phyloP scores from a whole-genome alignment of 2,329 filamentous ascomycete genomes.

The Cladosporium sp. region DNA sequence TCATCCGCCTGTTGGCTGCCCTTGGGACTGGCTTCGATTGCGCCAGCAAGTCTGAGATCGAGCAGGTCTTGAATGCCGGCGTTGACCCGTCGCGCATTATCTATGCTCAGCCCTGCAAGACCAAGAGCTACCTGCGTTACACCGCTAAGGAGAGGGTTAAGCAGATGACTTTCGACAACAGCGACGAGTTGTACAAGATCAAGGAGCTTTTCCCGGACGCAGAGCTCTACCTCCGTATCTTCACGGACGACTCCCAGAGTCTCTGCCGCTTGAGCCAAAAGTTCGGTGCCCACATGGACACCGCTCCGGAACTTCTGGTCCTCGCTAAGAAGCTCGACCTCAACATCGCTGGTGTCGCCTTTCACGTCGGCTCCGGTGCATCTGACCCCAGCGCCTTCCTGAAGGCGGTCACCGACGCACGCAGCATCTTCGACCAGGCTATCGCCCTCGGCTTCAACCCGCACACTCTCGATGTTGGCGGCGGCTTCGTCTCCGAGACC shows the following conservation, averaged over 20 bases:
- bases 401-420: constrained; percentile 85
- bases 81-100: constrained; percentile 88
- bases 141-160: constrained; percentile 78
- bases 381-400: constrained; percentile 88
- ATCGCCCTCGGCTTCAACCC: constrained; percentile 68
- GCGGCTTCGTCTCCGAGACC: constrained; percentile 83
- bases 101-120: constrained; percentile 99
- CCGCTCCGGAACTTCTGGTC: constrained; percentile 67
- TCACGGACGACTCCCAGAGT: constrained; percentile 92
- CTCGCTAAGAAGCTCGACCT: constrained; percentile 76
- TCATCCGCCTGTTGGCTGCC: constrained; percentile 78
- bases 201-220: constrained; percentile 84
- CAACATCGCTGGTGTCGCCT: constrained; percentile 91
- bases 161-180: constrained; percentile 99
- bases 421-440: constrained; percentile 82
- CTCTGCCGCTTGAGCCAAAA: constrained; percentile 94
- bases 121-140: constrained; percentile 92
- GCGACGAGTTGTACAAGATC: constrained; percentile 96
- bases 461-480: constrained; percentile 87
- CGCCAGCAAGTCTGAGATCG: constrained; percentile 95
- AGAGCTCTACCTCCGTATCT: constrained; percentile 87
- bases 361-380: constrained; percentile 94
- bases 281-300: constrained; percentile 86
- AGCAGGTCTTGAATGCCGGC: constrained; percentile 77
- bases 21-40: constrained; percentile 96